These are phyloP conservation scores for Solanum etuberosum DNA, from an alignment of 257 asterid genomes.

Conservation along the genomic window DNA sequence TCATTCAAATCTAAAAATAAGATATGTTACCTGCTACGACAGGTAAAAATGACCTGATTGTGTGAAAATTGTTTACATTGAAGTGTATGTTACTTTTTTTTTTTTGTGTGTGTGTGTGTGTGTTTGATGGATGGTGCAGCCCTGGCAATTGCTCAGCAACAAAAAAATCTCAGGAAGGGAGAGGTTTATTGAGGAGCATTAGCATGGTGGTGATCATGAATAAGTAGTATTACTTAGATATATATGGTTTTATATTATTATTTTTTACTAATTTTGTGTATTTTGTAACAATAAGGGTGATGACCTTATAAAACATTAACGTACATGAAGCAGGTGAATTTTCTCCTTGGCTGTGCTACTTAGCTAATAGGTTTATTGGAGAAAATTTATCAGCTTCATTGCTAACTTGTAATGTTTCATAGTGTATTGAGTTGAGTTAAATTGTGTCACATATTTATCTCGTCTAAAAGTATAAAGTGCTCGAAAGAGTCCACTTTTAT, in stretches of 20 bases:
- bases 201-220: conserved; percentile 17
- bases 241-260: not conserved
- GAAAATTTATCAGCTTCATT: conserved; percentile 63
- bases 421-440: not conserved
- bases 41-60: not conserved
- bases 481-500: not conserved
- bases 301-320: not conserved
- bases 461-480: not conserved
- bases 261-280: not conserved
- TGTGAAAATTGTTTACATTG: not conserved
- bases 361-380: not conserved
- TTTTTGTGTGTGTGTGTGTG: not conserved
- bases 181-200: conserved; percentile 53
- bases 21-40: not conserved
- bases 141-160: conserved; percentile 51
- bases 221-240: conserved; percentile 4
- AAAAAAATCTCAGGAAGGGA: conserved; percentile 33
- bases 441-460: not conserved
- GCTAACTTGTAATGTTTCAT: not conserved
- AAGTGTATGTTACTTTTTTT: not conserved
- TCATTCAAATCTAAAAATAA: not conserved
- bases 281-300: conserved; percentile 14
- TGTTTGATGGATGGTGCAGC: conserved; percentile 3
- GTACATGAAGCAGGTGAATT: conserved; percentile 55
- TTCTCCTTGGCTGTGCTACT: conserved; percentile 18